phyloP scores from a whole-genome alignment of 1,284 basidiomycete genomes.

The Trametes pubescens region DNA sequence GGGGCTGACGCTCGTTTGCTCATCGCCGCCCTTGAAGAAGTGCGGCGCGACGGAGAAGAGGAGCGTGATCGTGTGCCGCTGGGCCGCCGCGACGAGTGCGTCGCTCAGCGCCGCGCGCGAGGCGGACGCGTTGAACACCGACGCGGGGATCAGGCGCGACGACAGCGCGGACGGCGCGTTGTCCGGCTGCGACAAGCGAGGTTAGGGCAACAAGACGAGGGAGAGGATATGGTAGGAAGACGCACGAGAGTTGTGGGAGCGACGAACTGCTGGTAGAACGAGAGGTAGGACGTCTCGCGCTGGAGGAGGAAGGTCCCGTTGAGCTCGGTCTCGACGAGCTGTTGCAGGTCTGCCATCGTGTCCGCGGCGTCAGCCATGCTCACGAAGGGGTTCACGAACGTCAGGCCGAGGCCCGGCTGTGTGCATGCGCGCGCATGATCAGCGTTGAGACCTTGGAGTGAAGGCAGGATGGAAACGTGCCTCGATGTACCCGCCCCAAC shows the following conservation, averaged over 20 bases:
- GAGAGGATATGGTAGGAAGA: not conserved
- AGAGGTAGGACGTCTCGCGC: constrained; percentile 5
- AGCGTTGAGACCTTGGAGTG: not conserved
- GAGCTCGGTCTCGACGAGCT: constrained; percentile 3
- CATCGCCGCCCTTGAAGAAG: constrained; percentile 49
- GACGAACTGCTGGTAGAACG: constrained; percentile 9
- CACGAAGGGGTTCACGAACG: constrained; percentile 6
- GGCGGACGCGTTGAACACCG: constrained; percentile 1
- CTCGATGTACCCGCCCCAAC: too few relatives aligned
- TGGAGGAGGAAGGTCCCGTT: constrained; percentile 8
- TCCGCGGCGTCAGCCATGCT: constrained; percentile 5
- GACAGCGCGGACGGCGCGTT: constrained; percentile 4
- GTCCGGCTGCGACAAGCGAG: not conserved
- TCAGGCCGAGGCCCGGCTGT: constrained; percentile 3
- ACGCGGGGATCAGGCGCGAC: constrained; percentile 12
- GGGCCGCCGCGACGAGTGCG: constrained; percentile 10
- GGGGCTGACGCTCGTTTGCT: constrained; percentile 50
- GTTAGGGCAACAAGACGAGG: not conserved
- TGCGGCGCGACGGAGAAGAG: constrained; percentile 35
- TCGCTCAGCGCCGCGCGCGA: not conserved
- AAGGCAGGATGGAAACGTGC: not conserved
- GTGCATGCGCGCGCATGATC: not conserved
- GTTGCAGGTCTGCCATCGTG: not conserved
- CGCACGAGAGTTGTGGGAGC: not conserved
- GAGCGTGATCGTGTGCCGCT: constrained; percentile 1